Conservation (phyloP, 2,329 filamentous ascomycete genomes). For the Aspergillus tanneri region DNA sequence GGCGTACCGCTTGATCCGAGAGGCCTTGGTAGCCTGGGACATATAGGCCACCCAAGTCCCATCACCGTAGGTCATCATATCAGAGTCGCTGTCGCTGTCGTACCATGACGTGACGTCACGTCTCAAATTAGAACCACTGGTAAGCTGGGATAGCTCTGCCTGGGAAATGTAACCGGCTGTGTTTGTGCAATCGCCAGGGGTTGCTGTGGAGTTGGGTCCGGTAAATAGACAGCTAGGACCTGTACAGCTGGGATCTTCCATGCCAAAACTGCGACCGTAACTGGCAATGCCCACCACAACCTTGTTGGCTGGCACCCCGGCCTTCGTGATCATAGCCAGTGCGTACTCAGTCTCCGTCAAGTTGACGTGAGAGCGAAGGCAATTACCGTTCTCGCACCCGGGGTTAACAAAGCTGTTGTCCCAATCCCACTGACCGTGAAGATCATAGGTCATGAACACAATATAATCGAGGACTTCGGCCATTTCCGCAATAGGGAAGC, state of each 20-base stretch:
- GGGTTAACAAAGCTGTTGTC: background rate
- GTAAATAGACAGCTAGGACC: slow-evolving; percentile 1
- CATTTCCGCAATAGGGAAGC: slow-evolving; percentile 32
- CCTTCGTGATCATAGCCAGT: slow-evolving; percentile 39
- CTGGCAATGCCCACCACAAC: slow-evolving; percentile 32
- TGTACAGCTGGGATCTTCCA: background rate
- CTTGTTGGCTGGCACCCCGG: slow-evolving; percentile 20
- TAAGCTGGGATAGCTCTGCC: slow-evolving; percentile 1
- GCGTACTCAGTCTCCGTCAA: slow-evolving; percentile 37
- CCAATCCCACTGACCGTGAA: slow-evolving; percentile 24
- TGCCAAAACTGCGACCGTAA: slow-evolving; percentile 19
- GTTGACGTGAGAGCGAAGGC: slow-evolving; percentile 44
- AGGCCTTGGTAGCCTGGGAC: background rate
- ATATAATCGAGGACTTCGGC: slow-evolving; percentile 31
- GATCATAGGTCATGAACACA: slow-evolving; percentile 43
- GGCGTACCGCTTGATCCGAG: background rate
- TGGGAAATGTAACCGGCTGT: slow-evolving; percentile 1
- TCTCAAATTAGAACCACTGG: no score
- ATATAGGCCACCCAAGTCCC: slow-evolving; percentile 1
- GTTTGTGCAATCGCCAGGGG: background rate
- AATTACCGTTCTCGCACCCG: slow-evolving; percentile 25
- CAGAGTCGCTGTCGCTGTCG: background rate
- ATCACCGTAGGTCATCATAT: background rate
- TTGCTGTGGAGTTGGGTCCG: background rate
- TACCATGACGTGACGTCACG: background rate